These are phyloP conservation scores for Chondrus crispus DNA, from an alignment of 23 red algal species.

Conservation along the genomic window DNA sequence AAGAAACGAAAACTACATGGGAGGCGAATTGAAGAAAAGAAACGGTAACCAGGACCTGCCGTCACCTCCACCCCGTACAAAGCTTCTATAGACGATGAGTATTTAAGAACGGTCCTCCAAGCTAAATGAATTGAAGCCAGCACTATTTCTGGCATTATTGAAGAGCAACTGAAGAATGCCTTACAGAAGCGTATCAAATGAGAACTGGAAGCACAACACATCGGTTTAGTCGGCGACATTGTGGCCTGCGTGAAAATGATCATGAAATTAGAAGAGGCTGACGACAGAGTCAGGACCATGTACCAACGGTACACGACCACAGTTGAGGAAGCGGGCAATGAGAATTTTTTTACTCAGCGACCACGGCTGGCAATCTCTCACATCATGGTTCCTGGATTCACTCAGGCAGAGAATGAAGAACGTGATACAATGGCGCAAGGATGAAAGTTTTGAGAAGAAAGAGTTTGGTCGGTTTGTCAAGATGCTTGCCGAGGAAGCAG, in stretches of 20 bases:
- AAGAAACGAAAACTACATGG: background rate
- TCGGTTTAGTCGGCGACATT: background rate
- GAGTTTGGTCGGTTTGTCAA: background rate
- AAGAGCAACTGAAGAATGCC: background rate
- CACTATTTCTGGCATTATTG: background rate
- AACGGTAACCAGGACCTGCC: background rate
- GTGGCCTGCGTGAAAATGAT: conserved; percentile 7
- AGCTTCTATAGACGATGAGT: background rate
- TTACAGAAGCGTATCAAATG: background rate
- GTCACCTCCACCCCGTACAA: background rate
- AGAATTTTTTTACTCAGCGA: background rate
- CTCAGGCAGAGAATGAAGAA: conserved; percentile 18
- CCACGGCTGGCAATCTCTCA: background rate
- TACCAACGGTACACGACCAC: background rate
- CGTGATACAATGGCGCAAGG: background rate
- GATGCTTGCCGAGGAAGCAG: background rate
- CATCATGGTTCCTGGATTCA: background rate
- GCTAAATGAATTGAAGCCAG: background rate
- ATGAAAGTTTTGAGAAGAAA: conserved; percentile 5
- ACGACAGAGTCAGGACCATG: conserved; percentile 12
- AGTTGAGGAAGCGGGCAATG: background rate
- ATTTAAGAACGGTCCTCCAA: background rate
- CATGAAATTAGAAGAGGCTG: background rate
- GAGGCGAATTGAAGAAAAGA: background rate
- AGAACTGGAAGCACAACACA: background rate